Evolutionary conservation across 164 flowering plant genomes (phyloP).

Genomic region (Amborella trichopoda): DNA sequence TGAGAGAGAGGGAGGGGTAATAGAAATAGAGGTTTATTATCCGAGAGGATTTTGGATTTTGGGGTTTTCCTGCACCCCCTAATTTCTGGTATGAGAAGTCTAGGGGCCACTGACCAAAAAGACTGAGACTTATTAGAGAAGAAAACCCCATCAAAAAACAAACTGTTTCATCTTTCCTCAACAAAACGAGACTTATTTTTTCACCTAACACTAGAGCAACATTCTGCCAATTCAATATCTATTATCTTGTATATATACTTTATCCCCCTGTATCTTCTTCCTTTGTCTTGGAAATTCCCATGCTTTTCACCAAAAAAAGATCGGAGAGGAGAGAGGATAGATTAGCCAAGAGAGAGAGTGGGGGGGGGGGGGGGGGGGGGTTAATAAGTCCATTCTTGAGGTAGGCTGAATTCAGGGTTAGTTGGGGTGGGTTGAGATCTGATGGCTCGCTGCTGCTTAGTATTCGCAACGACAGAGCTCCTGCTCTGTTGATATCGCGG

Average conservation of each 20-base stretch:
- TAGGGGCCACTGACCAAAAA: background rate
- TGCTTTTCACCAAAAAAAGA: too few relatives aligned
- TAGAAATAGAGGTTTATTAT: too few relatives aligned
- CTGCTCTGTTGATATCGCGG: too few relatives aligned
- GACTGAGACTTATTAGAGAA: background rate
- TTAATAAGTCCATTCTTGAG: constrained; percentile 82
- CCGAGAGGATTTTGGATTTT: too few relatives aligned
- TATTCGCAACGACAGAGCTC: too few relatives aligned
- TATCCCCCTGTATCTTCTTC: background rate
- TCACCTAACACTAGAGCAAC: background rate
- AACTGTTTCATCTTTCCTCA: background rate
- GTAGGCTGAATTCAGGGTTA: constrained; percentile 42
- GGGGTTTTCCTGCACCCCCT: too few relatives aligned
- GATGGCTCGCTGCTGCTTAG: constrained; percentile 3
- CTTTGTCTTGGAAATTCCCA: too few relatives aligned
- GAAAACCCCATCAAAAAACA: background rate
- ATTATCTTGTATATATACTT: background rate
- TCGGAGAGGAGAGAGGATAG: too few relatives aligned
- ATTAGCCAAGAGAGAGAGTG: too few relatives aligned
- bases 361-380: background rate
- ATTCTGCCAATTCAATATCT: background rate
- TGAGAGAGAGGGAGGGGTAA: too few relatives aligned
- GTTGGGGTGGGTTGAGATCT: constrained; percentile 7
- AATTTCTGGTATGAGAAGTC: too few relatives aligned
- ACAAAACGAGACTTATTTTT: background rate